Conservation (phyloP, 1,284 basidiomycete genomes). For the Schizopora paradoxa region DNA sequence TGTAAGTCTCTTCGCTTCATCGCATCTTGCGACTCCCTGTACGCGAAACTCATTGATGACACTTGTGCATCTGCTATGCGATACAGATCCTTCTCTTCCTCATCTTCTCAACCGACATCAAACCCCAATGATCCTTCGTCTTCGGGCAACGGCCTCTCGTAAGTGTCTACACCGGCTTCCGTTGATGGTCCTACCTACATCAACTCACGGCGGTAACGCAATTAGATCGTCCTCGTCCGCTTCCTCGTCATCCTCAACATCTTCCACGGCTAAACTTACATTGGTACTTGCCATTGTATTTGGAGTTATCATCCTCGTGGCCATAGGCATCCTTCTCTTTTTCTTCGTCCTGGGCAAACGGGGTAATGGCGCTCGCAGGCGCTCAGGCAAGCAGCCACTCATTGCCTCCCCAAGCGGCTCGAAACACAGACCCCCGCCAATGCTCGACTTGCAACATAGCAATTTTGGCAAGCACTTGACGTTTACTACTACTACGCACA, state of each 20-base stretch:
- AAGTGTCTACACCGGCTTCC: slow-evolving; percentile 1
- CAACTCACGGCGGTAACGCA: not conserved
- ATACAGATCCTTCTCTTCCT: not conserved
- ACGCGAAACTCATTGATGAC: not conserved
- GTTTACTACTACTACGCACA: slow-evolving; percentile 1
- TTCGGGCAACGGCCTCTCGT: not conserved
- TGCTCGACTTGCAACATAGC: not conserved
- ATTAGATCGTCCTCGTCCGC: slow-evolving; percentile 1
- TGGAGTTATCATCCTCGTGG: slow-evolving; percentile 9
- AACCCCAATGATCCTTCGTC: slow-evolving; percentile 1
- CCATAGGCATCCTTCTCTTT: not conserved
- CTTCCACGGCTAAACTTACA: not conserved
- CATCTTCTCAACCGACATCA: slow-evolving; percentile 4
- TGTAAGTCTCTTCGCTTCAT: slow-evolving; percentile 2
- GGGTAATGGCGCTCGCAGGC: not conserved
- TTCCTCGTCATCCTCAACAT: not conserved
- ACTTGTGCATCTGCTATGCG: not conserved
- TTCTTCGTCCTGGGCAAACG: not conserved
- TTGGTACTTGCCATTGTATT: slow-evolving; percentile 13
- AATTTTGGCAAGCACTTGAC: too few relatives aligned
- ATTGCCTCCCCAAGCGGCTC: not conserved
- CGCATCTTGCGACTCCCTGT: not conserved
- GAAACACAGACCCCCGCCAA: slow-evolving; percentile 7
- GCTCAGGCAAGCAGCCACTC: not conserved
- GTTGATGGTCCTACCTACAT: not conserved